Conservation (phyloP, 208 protist genomes). For the Acanthamoeba healyi region DNA sequence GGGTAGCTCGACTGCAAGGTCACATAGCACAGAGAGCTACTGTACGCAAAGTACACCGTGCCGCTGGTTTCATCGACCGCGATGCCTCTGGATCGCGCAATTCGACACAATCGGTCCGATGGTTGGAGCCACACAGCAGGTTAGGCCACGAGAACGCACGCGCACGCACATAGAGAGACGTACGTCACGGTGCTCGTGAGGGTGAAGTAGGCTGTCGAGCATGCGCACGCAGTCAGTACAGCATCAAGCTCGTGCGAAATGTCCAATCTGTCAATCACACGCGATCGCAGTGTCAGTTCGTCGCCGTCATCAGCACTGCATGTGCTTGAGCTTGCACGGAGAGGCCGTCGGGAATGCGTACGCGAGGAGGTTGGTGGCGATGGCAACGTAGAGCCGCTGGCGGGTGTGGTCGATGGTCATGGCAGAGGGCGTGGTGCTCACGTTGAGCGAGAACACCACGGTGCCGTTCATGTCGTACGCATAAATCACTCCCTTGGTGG, state of each 20-base stretch:
- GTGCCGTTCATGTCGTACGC: neutral
- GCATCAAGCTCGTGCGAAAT: neutral
- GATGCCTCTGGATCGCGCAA: neutral
- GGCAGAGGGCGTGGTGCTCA: neutral
- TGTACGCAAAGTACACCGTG: neutral
- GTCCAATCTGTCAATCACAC: neutral
- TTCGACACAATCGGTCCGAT: neutral
- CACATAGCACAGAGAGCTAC: neutral
- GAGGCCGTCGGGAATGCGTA: neutral
- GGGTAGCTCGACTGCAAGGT: neutral
- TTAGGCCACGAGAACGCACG: too few species aligned
- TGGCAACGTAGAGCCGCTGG: conserved; percentile 3
- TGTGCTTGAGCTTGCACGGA: neutral
- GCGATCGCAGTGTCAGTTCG: too few species aligned
- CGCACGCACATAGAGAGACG: neutral
- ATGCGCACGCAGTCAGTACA: neutral
- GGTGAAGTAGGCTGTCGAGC: neutral
- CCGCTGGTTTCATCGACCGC: conserved; percentile 10
- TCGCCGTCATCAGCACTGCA: too few species aligned
- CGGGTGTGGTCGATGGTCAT: neutral
- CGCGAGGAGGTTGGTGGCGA: neutral
- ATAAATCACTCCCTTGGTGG: neutral
- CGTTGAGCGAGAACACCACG: neutral
- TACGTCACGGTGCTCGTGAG: neutral
- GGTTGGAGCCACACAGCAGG: too few species aligned